Percentiles rank a stretch among this genome's conserved stretches.
phyloP scores from a whole-genome alignment of 495 filamentous ascomycete genomes.

The Cairneyella variabilis region DNA sequence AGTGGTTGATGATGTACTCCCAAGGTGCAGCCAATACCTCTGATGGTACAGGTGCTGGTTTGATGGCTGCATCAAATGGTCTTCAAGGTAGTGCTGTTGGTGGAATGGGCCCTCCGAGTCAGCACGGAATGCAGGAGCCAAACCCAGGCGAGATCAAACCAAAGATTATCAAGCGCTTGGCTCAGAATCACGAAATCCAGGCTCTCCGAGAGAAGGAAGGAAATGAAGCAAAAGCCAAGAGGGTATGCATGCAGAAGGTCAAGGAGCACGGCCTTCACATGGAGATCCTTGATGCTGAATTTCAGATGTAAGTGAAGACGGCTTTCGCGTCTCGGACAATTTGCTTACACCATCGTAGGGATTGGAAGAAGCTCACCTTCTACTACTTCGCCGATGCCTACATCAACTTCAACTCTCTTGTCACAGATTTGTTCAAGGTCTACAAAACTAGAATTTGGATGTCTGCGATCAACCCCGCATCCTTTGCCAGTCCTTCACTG shows the following conservation, averaged over 20 bases:
- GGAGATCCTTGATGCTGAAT: slow-evolving; percentile 99
- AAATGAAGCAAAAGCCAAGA: slow-evolving; percentile 94
- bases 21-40: slow-evolving; percentile 62
- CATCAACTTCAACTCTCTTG: slow-evolving; percentile 97
- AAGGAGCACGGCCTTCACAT: slow-evolving; percentile 91
- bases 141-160: slow-evolving; percentile 76
- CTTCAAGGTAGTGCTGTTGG: slow-evolving; percentile 64
- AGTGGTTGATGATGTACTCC: slow-evolving; percentile 97
- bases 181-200: slow-evolving; percentile 84
- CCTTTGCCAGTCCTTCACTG: slow-evolving; percentile 80
- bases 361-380: slow-evolving; percentile 98
- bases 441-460: slow-evolving; percentile 99
- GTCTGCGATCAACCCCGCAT: slow-evolving; percentile 97
- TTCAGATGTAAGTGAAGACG: slow-evolving; percentile 78
- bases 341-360: slow-evolving; percentile 50
- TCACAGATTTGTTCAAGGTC: slow-evolving; percentile 96
- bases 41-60: slow-evolving; percentile 49
- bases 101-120: slow-evolving; percentile 67
- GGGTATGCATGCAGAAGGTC: slow-evolving; percentile 93
- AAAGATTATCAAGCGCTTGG: slow-evolving; percentile 92
- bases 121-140: slow-evolving; percentile 72
- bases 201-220: slow-evolving; percentile 91
- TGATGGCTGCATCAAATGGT: slow-evolving; percentile 54
- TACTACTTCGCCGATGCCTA: slow-evolving; percentile 98
- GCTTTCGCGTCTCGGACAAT: slow-evolving; percentile 2